Percentiles rank a stretch among this genome's conserved stretches.
Evolutionary conservation across 2,329 filamentous ascomycete species (phyloP).

Genomic region (Pseudopyricularia javanii): DNA sequence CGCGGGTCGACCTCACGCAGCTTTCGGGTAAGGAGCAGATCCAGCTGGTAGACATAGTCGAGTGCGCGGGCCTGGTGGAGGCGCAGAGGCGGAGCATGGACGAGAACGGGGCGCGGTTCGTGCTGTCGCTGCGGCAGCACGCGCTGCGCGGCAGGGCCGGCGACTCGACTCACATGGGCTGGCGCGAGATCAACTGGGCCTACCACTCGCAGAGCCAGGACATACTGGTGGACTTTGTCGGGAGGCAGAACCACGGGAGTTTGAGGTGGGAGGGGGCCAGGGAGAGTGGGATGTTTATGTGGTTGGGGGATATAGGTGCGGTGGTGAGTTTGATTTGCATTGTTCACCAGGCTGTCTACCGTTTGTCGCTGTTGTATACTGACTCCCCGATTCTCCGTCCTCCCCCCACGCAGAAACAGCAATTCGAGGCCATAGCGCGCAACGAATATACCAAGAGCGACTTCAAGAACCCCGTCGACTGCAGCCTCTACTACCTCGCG

Average conservation of each 20-base stretch:
- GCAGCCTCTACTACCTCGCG: conserved; percentile 83
- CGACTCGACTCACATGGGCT: conserved; percentile 54
- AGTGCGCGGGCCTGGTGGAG: conserved; percentile 74
- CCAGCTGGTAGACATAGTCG: conserved; percentile 69
- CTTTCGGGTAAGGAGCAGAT: conserved; percentile 80
- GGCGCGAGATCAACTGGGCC: conserved; percentile 76
- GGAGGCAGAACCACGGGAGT: conserved; percentile 64
- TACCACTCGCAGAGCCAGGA: conserved; percentile 81
- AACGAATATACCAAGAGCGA: conserved; percentile 88
- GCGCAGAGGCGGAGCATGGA: conserved; percentile 82
- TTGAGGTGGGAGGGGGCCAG: conserved; percentile 77
- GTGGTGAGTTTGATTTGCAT: conserved; percentile 45
- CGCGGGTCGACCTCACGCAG: conserved; percentile 61
- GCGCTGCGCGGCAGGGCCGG: conserved; percentile 53
- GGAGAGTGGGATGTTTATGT: conserved; percentile 88
- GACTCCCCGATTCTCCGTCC: too few relatives aligned
- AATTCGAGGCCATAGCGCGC: conserved; percentile 83
- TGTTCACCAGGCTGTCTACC: conserved; percentile 7
- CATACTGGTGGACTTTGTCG: conserved; percentile 74
- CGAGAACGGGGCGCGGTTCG: conserved; percentile 75
- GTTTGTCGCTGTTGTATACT: too few relatives aligned
- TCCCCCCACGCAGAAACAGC: conserved; percentile 38
- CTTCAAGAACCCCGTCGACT: conserved; percentile 80
- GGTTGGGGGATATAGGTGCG: conserved; percentile 67
- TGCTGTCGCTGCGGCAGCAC: conserved; percentile 78